Conservation (phyloP, 2,329 filamentous ascomycete species). For the Aphanoascus verrucosus region DNA sequence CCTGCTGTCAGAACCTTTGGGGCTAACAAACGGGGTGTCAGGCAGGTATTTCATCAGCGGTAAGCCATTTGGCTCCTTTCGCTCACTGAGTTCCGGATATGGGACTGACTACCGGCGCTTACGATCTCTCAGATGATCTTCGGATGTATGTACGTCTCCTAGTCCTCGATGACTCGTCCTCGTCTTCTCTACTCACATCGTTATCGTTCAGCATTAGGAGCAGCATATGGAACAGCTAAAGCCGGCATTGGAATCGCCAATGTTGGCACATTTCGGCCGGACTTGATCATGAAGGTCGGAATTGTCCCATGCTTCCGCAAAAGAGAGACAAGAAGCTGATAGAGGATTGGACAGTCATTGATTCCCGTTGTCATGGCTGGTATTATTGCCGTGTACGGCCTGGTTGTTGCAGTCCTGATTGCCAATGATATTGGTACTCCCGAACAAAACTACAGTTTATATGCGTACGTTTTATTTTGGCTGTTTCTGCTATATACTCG, state of each 20-base stretch:
- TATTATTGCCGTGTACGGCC: constrained; percentile 95
- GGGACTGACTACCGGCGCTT: not conserved
- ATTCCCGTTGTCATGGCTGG: constrained; percentile 75
- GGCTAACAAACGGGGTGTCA: constrained; percentile 24
- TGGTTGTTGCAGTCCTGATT: constrained; percentile 94
- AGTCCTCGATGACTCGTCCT: constrained; percentile 5
- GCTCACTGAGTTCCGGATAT: not conserved
- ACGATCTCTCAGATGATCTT: constrained; percentile 38
- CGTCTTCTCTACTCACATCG: constrained; percentile 3
- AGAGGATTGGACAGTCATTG: constrained; percentile 36
- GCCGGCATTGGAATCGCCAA: constrained; percentile 58
- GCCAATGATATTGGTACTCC: constrained; percentile 71
- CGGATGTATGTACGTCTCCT: constrained; percentile 37
- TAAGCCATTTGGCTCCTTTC: constrained; percentile 23
- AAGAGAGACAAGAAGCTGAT: constrained; percentile 17
- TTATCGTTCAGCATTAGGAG: constrained; percentile 46
- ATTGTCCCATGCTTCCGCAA: not conserved
- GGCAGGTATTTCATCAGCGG: constrained; percentile 42
- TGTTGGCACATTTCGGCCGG: constrained; percentile 54
- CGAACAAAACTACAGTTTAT: constrained; percentile 64
- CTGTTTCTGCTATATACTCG: not conserved
- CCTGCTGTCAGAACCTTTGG: constrained; percentile 2
- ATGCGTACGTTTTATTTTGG: constrained; percentile 50
- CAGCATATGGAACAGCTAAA: constrained; percentile 58
- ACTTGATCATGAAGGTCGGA: constrained; percentile 57